A percentile compares a stretch with the other conserved stretches of the same genome.
Evolutionary conservation across 2,329 filamentous ascomycete genomes (phyloP).

Genomic region (Arthrobotrys entomopaga): DNA sequence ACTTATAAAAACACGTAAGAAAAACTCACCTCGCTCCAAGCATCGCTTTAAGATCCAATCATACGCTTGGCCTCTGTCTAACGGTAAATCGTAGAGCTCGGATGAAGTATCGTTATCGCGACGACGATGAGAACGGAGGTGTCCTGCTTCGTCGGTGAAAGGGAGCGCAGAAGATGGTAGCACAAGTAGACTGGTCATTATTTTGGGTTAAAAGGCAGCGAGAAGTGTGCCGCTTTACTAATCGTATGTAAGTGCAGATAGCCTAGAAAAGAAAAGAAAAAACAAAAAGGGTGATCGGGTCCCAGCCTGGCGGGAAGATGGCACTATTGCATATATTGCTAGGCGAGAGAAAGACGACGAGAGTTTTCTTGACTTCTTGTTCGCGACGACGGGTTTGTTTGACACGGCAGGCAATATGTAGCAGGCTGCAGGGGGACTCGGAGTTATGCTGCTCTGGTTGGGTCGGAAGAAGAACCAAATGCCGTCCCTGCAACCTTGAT

Average conservation of each 20-base stretch:
- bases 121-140: constrained; percentile 24
- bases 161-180: constrained; percentile 29
- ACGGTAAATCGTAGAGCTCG: constrained; percentile 35
- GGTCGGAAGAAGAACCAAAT: no score
- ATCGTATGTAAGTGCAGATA: not conserved
- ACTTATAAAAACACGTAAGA: not conserved
- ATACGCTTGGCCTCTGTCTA: constrained; percentile 40
- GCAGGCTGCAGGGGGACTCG: no score
- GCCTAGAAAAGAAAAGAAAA: no score
- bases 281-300: constrained; percentile 14
- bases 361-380: constrained; percentile 13
- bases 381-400: constrained; percentile 21
- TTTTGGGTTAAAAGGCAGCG: not conserved
- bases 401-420: no score
- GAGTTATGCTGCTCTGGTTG: no score
- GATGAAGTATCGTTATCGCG: constrained; percentile 29
- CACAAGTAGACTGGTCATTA: constrained; percentile 42
- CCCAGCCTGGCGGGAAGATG: constrained; percentile 17
- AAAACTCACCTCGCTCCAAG: constrained; percentile 45
- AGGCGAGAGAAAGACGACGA: constrained; percentile 32
- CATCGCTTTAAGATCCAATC: constrained; percentile 50
- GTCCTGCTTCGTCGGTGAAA: constrained; percentile 22
- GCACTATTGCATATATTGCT: constrained; percentile 5
- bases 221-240: not conserved
- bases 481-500: no score